Base-by-base conservation (phyloP, 2,329 filamentous ascomycete genomes). In the Colletotrichum sp. region DNA sequence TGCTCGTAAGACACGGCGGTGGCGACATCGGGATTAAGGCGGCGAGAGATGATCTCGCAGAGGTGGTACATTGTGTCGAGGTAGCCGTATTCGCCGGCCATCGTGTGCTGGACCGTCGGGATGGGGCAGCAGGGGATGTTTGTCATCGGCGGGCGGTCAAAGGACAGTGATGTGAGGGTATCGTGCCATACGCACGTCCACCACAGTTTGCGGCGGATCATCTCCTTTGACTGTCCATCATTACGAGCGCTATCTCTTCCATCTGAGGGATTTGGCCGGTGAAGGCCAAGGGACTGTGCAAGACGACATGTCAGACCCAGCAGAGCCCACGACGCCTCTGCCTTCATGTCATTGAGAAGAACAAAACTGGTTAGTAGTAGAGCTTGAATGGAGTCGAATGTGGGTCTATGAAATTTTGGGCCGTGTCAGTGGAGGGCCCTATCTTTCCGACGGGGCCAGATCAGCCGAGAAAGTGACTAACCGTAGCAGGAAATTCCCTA, bases 151-250 rank as follows among this genome's bases (percentile, higher is more conserved):
- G 89, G 88, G n/a, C 92, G 87, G 78, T 93, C 92, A 80, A 93
- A 93, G 0, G 92, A 93, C 3, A 93, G 83, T 1, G 92, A 93
- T 0, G 91, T 92, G 25, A 93, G 84, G 8, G 91, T 93, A 72
- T 93, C 92, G 78, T 93, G 92, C 92, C 92, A 93, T 12, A 92
- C 88, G 78, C 91, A 92, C 6, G 90, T 92, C 92, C 92, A 90
- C 91, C 91, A 91, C 58, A 92, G 82, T 67, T 89, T 89, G 48
- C 90, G 85, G 34, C 91, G 84, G 68, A 91, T 86, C 80, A 87
- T 88, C 48, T 92, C 90, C 75, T 89, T 91, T n/a, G 86, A 83
- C 64, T 86, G 86, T 6, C 85, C 81, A 18, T 90, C 88, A 1
- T 86, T 83, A 2, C 85, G 83, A 9, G 81, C 82, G 52, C 80